phyloP scores from a whole-genome alignment of 805 yeast genomes.

The Saccharomycopsis guyanensis region DNA sequence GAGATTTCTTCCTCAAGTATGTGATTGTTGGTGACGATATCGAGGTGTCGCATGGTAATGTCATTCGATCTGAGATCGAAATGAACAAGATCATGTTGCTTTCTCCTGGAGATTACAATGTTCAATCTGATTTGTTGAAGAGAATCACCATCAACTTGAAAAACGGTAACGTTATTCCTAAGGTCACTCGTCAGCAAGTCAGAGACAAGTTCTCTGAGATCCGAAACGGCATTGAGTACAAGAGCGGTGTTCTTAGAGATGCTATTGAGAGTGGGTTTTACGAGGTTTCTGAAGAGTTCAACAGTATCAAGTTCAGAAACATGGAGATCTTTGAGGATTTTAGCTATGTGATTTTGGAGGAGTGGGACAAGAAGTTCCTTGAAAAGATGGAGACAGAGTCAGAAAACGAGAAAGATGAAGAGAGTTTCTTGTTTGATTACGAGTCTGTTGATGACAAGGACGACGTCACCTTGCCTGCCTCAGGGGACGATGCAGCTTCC shows the following conservation, averaged over 20 bases:
- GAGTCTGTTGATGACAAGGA: background rate
- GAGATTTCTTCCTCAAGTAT: conserved; percentile 11
- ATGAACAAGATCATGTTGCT: conserved; percentile 7
- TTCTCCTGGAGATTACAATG: conserved; percentile 13
- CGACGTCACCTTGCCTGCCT: background rate
- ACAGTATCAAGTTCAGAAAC: conserved; percentile 36
- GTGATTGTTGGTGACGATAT: conserved; percentile 17
- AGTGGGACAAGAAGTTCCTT: conserved; percentile 29
- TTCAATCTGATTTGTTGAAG: conserved; percentile 9
- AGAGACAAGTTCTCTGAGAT: conserved; percentile 36
- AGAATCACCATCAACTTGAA: conserved; percentile 21
- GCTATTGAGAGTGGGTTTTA: conserved; percentile 24
- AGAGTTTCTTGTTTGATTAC: conserved; percentile 15
- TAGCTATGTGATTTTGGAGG: conserved; percentile 58
- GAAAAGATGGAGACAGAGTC: conserved; percentile 6
- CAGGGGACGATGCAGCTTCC: background rate
- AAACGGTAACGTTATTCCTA: conserved; percentile 30
- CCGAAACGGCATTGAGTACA: conserved; percentile 26
- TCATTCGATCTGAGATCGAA: conserved; percentile 17
- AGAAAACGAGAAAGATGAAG: conserved; percentile 3
- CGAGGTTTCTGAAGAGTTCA: conserved; percentile 28
- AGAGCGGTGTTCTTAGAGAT: conserved; percentile 27
- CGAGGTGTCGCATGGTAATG: conserved; percentile 21
- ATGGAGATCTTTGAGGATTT: conserved; percentile 69
- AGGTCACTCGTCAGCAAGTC: conserved; percentile 39